Evolutionary conservation across 164 flowering plant species (phyloP), one percentile per base, ranked within the genome.

Genomic region (Aristolochia fimbriata): DNA sequence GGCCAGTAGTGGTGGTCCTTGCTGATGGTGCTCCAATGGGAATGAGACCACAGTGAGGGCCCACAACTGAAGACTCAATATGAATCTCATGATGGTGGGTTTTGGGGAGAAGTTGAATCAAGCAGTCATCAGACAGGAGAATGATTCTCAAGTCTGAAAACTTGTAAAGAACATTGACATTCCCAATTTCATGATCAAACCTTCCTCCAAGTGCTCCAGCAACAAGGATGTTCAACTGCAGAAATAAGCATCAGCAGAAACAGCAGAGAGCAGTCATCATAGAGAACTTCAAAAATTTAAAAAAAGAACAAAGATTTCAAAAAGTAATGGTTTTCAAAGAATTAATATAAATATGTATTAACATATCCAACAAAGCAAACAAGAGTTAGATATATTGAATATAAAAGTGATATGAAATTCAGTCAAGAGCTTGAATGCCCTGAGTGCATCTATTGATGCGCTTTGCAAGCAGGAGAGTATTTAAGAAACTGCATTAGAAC

Each of bases 191-290:
- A 58, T 93, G 99, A 67, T 93, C 99, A 73, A 90, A 93, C 59
- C 99, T 71, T 23, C 99, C 99, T 64, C 99, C 99, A 64, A 93
- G 92, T 55, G 97, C 99, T 65, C 97, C 98, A 31, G 87, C 80
- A 75, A 79, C 97, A 73, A 93, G 88, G 65, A 93, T 75, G 75
- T 88, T 81, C 31, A 85, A 66, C 99, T 93, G 77, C 70, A 69
- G 73, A 55, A 53, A 24, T 20, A 57, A 22, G 51, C n/a, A 23
- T 53, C 31, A 31, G 12, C 43, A 37, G 43, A 37, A 37, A 31
- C 37, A 31, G 7, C 5, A 31, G 37, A 31, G 37, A 31, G 37
- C 37, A 31, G 37, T 31, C 37, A 31, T 31, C 37, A 31, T 31
- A 31, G 37, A 31, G 37, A 31, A 31, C 7, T n/a, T n/a, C n/a